phyloP scores from a whole-genome alignment of 805 yeast genomes.

The Diddensiella santjacobensis region DNA sequence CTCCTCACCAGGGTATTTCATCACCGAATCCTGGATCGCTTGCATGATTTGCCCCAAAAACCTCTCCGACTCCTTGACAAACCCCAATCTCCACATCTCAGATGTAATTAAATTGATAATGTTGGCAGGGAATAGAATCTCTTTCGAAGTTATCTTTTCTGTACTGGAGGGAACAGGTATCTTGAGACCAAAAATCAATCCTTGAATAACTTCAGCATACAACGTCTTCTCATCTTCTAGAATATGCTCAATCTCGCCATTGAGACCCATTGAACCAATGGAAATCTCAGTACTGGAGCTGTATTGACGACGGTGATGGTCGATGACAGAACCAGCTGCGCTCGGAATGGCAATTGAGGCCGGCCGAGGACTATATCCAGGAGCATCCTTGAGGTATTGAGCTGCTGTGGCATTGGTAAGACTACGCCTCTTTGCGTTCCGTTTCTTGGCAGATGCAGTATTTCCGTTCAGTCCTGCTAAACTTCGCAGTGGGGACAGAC shows the following conservation, averaged over 20 bases:
- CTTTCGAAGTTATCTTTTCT: constrained; percentile 77
- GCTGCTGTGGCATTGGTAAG: constrained; percentile 23
- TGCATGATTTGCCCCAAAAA: constrained; percentile 85
- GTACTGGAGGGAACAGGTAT: constrained; percentile 85
- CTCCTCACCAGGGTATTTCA: constrained; percentile 77
- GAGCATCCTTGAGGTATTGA: constrained; percentile 17
- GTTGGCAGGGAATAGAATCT: constrained; percentile 93
- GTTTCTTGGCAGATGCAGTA: constrained; percentile 29
- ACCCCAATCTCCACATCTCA: constrained; percentile 98
- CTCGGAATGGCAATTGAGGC: constrained; percentile 28
- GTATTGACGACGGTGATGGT: constrained; percentile 47
- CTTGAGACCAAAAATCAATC: constrained; percentile 76
- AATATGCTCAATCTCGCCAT: constrained; percentile 32
- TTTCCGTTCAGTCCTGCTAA: constrained; percentile 28
- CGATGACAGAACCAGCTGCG: constrained; percentile 14
- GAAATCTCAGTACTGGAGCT: constrained; percentile 45
- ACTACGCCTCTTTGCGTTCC: constrained; percentile 28
- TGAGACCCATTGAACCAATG: constrained; percentile 36
- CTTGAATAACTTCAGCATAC: constrained; percentile 81
- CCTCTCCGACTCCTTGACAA: constrained; percentile 86
- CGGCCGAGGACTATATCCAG: constrained; percentile 30
- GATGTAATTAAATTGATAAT: constrained; percentile 85
- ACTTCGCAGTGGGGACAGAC: constrained; percentile 26
- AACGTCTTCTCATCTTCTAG: constrained; percentile 39
- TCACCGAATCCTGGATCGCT: constrained; percentile 79